phyloP scores from a whole-genome alignment of 352 stramenopile genomes.

The Aphanomyces cochlioides region DNA sequence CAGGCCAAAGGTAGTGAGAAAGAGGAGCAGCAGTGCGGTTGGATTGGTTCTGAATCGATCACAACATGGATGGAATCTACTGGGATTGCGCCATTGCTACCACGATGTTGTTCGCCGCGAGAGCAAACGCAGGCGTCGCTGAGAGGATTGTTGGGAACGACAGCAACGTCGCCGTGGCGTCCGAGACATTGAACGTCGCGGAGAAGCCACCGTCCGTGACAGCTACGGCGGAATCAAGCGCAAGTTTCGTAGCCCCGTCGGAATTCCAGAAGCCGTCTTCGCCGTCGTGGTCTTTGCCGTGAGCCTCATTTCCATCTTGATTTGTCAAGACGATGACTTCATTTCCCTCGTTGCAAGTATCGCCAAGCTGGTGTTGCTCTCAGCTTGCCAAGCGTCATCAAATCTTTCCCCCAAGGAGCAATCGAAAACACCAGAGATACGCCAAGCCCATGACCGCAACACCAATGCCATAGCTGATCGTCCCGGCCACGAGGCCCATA shows the following conservation, averaged over 20 bases:
- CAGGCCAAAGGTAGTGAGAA: conserved; percentile 14
- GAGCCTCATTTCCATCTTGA: conserved; percentile 37
- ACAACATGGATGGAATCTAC: conserved; percentile 34
- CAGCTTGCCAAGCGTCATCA: conserved; percentile 18
- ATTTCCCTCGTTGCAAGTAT: no score
- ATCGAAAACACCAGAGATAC: conserved; percentile 38
- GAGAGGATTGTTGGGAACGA: conserved; percentile 43
- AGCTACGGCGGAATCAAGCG: neutral
- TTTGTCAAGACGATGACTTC: conserved; percentile 26
- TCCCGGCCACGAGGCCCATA: conserved; percentile 30
- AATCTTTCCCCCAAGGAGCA: neutral
- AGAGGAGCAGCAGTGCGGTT: neutral
- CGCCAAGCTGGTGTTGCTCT: no score
- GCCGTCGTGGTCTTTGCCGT: conserved; percentile 40
- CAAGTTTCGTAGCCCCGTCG: neutral
- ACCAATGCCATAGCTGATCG: conserved; percentile 44
- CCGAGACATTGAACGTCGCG: conserved; percentile 33
- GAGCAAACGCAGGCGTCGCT: conserved; percentile 49
- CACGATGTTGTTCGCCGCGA: conserved; percentile 51
- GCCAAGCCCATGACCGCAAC: conserved; percentile 42
- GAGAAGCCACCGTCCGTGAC: conserved; percentile 29
- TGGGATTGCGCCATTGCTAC: conserved; percentile 42
- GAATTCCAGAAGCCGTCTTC: conserved; percentile 32
- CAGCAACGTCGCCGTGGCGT: conserved; percentile 34
- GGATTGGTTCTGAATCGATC: neutral